Percentiles rank a stretch among this genome's conserved stretches.
These are phyloP conservation scores for Carex parvula DNA, from an alignment of 176 grass and related monocot species.

Conservation along the genomic window DNA sequence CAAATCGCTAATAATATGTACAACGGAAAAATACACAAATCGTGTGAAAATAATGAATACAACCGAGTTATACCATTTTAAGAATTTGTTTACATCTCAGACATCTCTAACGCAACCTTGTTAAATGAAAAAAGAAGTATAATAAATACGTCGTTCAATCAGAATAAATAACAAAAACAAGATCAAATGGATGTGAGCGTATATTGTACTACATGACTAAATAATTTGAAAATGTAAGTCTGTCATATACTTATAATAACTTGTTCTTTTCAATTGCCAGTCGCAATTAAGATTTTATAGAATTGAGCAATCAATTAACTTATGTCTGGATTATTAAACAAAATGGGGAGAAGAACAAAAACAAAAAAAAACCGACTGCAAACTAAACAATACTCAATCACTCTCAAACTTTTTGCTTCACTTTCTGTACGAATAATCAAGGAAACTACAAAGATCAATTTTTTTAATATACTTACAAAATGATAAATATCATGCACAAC, in stretches of 20 bases:
- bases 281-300: not conserved
- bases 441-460: constrained; percentile 2
- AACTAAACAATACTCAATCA: too few species aligned
- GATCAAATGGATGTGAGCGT: not conserved
- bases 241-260: not conserved
- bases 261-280: not conserved
- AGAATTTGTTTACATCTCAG: too few species aligned
- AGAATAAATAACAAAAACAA: not conserved
- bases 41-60: too few species aligned
- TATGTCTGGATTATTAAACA: not conserved
- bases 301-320: not conserved
- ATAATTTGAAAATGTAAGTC: not conserved
- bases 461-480: not conserved
- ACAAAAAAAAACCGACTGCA: not conserved
- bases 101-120: too few species aligned
- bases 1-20: not conserved
- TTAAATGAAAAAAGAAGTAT: too few species aligned
- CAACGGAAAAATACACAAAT: not conserved
- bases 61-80: too few species aligned
- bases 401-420: not conserved
- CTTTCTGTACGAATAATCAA: not conserved
- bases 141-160: not conserved
- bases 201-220: not conserved
- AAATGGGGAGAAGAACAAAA: not conserved
- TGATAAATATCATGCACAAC: constrained; percentile 10